Percentiles rank a stretch among this genome's conserved stretches.
These are phyloP conservation scores for Viola odorata DNA, from an alignment of 345 rosid species.

Conservation along the genomic window DNA sequence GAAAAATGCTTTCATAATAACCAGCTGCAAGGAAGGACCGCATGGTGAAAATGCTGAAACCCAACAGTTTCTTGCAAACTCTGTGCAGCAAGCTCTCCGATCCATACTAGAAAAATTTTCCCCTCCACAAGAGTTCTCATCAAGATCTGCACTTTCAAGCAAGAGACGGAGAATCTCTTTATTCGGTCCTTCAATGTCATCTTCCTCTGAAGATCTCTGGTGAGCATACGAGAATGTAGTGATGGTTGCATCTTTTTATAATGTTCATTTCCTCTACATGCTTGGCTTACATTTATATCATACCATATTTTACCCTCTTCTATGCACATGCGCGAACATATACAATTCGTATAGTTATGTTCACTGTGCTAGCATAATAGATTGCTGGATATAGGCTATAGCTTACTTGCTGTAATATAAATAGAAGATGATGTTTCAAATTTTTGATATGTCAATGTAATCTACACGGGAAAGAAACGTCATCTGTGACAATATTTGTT, in stretches of 20 bases:
- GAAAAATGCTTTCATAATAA: slow-evolving; percentile 41
- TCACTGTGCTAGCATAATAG: neutral
- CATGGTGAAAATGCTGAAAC: slow-evolving; percentile 13
- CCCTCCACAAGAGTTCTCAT: slow-evolving; percentile 32
- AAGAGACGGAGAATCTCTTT: slow-evolving; percentile 42
- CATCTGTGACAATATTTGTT: neutral
- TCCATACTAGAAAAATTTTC: slow-evolving; percentile 44
- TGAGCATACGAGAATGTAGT: slow-evolving; percentile 17
- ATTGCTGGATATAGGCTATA: neutral
- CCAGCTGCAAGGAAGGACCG: slow-evolving; percentile 18
- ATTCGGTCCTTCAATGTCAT: slow-evolving; percentile 41
- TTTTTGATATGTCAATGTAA: neutral
- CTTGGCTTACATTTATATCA: slow-evolving; percentile 8
- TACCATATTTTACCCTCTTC: slow-evolving; percentile 10
- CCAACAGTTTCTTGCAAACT: slow-evolving; percentile 14
- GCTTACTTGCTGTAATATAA: neutral
- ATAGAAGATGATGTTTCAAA: neutral
- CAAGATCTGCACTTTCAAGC: slow-evolving; percentile 28
- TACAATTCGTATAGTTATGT: neutral
- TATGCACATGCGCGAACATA: neutral
- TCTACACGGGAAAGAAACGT: neutral
- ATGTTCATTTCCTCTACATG: slow-evolving; percentile 2
- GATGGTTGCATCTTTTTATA: neutral
- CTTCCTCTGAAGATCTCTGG: slow-evolving; percentile 25
- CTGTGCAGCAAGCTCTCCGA: slow-evolving; percentile 28